These are phyloP conservation scores for Apiospora aurea DNA, from an alignment of 2,329 filamentous ascomycete genomes.

Conservation along the genomic window DNA sequence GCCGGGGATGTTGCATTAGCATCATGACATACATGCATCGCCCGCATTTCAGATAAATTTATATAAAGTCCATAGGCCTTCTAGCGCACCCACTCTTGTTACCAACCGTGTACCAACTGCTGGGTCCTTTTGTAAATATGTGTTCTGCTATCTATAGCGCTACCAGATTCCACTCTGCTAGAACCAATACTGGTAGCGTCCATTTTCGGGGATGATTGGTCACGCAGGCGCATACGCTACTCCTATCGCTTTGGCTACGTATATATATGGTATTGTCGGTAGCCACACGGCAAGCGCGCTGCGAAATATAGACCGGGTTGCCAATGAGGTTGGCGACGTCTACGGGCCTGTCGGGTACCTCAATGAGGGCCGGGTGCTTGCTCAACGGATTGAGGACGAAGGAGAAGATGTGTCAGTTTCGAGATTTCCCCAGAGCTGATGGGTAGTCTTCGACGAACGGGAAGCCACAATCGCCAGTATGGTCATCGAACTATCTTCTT, in stretches of 20 bases:
- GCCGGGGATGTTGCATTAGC: neutral
- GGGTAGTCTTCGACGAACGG: no score
- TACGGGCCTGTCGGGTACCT: neutral
- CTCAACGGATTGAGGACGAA: neutral
- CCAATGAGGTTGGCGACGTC: neutral
- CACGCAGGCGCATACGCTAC: neutral
- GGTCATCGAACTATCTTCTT: neutral
- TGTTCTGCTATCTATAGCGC: neutral
- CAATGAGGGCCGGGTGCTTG: neutral
- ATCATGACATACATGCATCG: neutral
- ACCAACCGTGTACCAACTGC: neutral
- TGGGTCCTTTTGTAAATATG: neutral
- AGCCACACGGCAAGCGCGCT: neutral
- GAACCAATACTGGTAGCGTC: neutral
- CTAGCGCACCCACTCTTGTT: conserved; percentile 10
- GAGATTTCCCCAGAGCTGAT: no score
- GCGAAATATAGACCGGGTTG: neutral
- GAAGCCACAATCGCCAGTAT: neutral
- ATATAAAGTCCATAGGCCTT: neutral
- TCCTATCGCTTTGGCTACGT: neutral
- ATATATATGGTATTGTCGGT: neutral
- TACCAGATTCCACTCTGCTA: neutral
- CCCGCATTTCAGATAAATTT: neutral
- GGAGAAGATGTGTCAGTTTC: neutral
- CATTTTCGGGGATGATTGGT: neutral